A percentile compares a stretch with the other conserved stretches of the same genome.
phyloP scores from a whole-genome alignment of 2,329 filamentous ascomycete species.

The Simplicillium aogashimaense region DNA sequence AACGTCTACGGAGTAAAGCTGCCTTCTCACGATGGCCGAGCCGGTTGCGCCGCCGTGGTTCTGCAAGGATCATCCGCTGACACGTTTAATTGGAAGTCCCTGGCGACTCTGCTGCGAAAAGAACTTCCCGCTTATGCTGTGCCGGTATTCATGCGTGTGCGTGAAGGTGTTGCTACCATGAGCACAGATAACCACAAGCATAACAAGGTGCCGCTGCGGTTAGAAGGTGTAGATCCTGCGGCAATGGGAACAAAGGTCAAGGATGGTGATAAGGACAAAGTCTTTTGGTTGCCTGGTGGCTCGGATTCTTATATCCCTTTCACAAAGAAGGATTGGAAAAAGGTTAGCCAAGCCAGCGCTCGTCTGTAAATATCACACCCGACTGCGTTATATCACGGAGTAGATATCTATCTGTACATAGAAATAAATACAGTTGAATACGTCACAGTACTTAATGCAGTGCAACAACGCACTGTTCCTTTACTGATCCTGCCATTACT shows the following conservation, averaged over 20 bases:
- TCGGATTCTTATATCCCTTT: background rate
- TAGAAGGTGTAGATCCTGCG: background rate
- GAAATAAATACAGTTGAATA: background rate
- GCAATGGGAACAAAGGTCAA: background rate
- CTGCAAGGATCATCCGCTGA: constrained; percentile 37
- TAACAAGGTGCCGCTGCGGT: constrained; percentile 41
- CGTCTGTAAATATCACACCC: background rate
- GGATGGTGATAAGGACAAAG: background rate
- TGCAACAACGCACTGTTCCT: too few relatives aligned
- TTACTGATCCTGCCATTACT: too few relatives aligned
- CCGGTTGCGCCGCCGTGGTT: constrained; percentile 53
- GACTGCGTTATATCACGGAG: too few relatives aligned
- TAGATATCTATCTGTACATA: background rate
- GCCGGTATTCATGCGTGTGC: constrained; percentile 60
- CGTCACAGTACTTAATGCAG: background rate
- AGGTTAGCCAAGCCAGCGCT: background rate
- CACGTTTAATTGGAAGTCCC: constrained; percentile 45
- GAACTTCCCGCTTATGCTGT: constrained; percentile 64
- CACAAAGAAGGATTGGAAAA: background rate
- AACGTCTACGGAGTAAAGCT: constrained; percentile 62
- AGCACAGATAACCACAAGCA: constrained; percentile 73
- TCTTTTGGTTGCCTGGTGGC: background rate
- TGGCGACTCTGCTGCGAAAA: constrained; percentile 38
- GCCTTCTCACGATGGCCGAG: constrained; percentile 57
- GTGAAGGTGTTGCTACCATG: constrained; percentile 46